phyloP scores from a whole-genome alignment of 192 early-diverging fungal genomes.

The Backusella liffmaniae region DNA sequence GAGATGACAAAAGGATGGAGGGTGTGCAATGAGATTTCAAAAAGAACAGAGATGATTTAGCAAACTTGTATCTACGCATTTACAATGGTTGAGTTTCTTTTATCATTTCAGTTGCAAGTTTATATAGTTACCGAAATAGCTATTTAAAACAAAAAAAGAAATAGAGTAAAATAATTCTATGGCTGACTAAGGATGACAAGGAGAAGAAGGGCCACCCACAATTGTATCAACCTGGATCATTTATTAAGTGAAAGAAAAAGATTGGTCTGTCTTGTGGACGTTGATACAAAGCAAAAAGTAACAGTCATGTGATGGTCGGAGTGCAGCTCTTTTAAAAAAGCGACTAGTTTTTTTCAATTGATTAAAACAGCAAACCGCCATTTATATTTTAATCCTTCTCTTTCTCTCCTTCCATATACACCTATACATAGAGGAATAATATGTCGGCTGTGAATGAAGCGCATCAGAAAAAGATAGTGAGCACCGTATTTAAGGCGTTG shows the following conservation, averaged over 20 bases:
- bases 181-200: not conserved
- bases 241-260: slow-evolving; percentile 16
- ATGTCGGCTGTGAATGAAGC: not conserved
- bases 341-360: not conserved
- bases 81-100: not conserved
- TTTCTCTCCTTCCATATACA: not conserved
- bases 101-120: not conserved
- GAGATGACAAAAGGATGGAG: not conserved
- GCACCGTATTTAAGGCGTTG: slow-evolving; percentile 79
- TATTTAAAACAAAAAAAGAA: not conserved
- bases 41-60: not conserved
- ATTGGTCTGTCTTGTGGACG: not conserved
- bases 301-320: not conserved
- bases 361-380: not conserved
- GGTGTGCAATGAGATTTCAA: not conserved
- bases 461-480: slow-evolving; percentile 26
- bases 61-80: not conserved
- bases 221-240: slow-evolving; percentile 13
- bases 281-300: not conserved
- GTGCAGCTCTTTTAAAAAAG: not conserved
- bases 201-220: not conserved
- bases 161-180: not conserved
- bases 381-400: not conserved
- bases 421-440: not conserved
- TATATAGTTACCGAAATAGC: not conserved